A percentile compares a stretch with the other conserved stretches of the same genome.
These are phyloP conservation scores for Curvularia hawaiiensis DNA, from an alignment of 2,329 filamentous ascomycete species.

Conservation along the genomic window DNA sequence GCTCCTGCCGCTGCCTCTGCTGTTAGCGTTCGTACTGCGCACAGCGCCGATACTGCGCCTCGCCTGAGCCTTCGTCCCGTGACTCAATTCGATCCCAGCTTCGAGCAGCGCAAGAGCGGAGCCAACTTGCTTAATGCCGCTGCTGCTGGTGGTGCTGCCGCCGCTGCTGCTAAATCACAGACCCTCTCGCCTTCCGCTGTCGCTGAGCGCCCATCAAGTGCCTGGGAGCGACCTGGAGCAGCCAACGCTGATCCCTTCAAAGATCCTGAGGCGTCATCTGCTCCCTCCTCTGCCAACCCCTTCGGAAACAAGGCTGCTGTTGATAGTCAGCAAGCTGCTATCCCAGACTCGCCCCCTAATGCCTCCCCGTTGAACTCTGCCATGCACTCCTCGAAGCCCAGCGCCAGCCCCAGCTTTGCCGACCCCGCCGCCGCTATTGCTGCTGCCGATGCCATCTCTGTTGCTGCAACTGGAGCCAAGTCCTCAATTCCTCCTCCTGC, in stretches of 20 bases:
- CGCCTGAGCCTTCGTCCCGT: constrained; percentile 83
- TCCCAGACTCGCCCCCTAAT: constrained; percentile 35
- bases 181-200: constrained; percentile 25
- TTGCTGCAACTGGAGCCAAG: constrained; percentile 39
- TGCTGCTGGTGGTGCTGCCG: constrained; percentile 35
- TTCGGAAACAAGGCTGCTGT: constrained; percentile 47
- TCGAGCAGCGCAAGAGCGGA: constrained; percentile 53
- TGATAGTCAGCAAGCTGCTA: constrained; percentile 39
- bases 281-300: constrained; percentile 62
- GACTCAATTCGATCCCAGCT: constrained; percentile 78
- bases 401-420: constrained; percentile 34
- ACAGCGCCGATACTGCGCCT: constrained; percentile 66
- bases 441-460: constrained; percentile 49
- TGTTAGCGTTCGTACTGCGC: constrained; percentile 50
- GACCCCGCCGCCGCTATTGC: constrained; percentile 48
- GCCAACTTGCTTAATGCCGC: constrained; percentile 43
- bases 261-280: constrained; percentile 41
- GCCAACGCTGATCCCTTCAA: constrained; percentile 72
- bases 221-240: constrained; percentile 49
- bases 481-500: constrained; percentile 36
- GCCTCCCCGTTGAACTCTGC: constrained; percentile 25
- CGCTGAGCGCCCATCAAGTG: constrained; percentile 32
- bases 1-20: constrained; percentile 10
- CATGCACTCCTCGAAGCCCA: constrained; percentile 32
- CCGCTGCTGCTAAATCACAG: constrained; percentile 26